Percentiles rank a stretch among this genome's conserved stretches.
phyloP scores from a whole-genome alignment of 345 rosid species.

The Gossypium arboreum region DNA sequence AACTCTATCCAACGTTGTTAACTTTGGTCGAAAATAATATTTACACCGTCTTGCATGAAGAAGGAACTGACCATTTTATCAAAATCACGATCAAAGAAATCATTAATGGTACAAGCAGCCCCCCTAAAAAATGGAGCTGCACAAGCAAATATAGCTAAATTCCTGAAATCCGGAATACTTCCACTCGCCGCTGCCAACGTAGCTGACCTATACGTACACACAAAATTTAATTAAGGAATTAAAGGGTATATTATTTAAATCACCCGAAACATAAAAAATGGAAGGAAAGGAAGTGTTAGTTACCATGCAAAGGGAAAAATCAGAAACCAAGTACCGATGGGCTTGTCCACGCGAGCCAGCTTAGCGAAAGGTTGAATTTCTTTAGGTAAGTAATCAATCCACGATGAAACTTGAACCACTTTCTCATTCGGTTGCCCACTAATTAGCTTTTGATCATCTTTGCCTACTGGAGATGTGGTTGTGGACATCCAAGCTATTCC shows the following conservation, averaged over 20 bases:
- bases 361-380: conserved; percentile 55
- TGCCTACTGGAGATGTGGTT: neutral
- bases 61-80: neutral
- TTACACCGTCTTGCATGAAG: neutral
- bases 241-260: neutral
- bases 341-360: conserved; percentile 50
- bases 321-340: conserved; percentile 11
- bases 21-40: no score
- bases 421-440: neutral
- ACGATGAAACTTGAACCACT: neutral
- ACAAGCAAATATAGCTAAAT: neutral
- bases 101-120: conserved; percentile 12
- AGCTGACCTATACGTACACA: neutral
- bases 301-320: conserved; percentile 7
- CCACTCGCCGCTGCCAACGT: conserved; percentile 3
- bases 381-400: conserved; percentile 1
- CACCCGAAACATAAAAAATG: neutral
- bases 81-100: neutral
- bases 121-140: conserved; percentile 7
- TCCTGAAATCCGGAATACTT: conserved; percentile 8
- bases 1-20: no score
- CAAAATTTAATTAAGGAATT: neutral
- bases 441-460: neutral
- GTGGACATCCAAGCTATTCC: conserved; percentile 7
- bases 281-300: neutral